phyloP scores from a whole-genome alignment of 2,329 filamentous ascomycete genomes.

The Madurella fahalii region DNA sequence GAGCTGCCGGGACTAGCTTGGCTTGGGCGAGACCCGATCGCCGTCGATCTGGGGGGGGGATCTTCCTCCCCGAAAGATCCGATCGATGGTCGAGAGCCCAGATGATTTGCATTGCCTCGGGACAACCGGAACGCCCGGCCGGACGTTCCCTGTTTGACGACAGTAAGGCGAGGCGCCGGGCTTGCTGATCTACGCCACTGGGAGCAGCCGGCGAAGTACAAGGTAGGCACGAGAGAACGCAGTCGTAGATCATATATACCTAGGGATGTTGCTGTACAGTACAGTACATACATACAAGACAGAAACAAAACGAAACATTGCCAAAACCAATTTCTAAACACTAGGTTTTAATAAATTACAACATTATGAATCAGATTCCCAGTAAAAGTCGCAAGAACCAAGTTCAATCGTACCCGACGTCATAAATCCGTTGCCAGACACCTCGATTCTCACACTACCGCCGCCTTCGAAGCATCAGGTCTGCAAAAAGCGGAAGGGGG shows the following conservation, averaged over 20 bases:
- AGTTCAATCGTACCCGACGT: constrained; percentile 10
- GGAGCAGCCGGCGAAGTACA: too few species aligned
- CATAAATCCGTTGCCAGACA: constrained; percentile 5
- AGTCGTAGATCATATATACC: neutral
- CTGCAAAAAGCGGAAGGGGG: neutral
- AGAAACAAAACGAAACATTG: neutral
- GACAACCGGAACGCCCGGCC: too few species aligned
- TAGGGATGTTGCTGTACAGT: too few species aligned
- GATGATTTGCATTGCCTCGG: too few species aligned
- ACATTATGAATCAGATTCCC: constrained; percentile 15
- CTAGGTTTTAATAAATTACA: constrained; percentile 13
- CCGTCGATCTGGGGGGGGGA: too few species aligned
- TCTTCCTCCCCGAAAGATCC: too few species aligned
- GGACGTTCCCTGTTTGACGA: too few species aligned
- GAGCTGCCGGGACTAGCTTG: too few species aligned
- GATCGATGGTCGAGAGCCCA: too few species aligned
- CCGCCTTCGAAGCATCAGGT: neutral
- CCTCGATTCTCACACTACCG: neutral
- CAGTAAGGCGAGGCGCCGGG: too few species aligned
- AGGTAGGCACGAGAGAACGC: neutral
- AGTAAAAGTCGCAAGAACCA: neutral
- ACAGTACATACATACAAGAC: neutral
- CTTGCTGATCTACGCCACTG: too few species aligned
- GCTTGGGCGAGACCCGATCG: too few species aligned
- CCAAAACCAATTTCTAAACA: constrained; percentile 2